Evolutionary conservation across 1,284 basidiomycete genomes (phyloP), one percentile per base, ranked within the genome.

Genomic region (Mycosarcoma mackinlayi): DNA sequence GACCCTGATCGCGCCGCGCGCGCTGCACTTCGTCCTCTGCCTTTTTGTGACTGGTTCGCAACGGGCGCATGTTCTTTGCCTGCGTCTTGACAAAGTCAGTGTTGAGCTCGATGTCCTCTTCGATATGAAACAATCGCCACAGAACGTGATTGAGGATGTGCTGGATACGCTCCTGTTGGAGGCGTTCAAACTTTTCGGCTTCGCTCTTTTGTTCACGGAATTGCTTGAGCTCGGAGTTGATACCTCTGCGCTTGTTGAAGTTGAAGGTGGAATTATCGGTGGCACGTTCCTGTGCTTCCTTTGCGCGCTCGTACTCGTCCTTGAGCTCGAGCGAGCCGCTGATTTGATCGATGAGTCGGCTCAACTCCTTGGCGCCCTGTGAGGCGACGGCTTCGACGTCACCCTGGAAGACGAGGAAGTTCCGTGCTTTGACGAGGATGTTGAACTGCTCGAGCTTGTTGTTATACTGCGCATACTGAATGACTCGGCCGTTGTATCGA

Each of bases 371-470:
- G 9, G 94, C 88, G 1, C 92, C 94, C 79, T 99, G 96, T 8
- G 92, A 93, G 0, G 96, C 96, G 42, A 99, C 92, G 3, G 93
- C 92, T 84, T 98, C 96, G 34, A 99, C 96, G 82, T 98, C 96
- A 54, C 96, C 96, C 83, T 82, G 81, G 85, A 99, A 99, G n/a
- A 98, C 96, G 53, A 98, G 89, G 81, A 98, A 98, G 86, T 98
- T 98, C 85, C 97, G 97, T 19, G 96, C 96, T 84, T 97, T 97
- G 81, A 98, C 94, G 55, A 98, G 91, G 78, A 99, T 93, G 81
- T 98, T 97, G 68, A 80, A 77, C 46, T 75, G 70, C 47, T 78
- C 73, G 6, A 82, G 75, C 42, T 66, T 69, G 4, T 52, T 38
- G 44, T 78, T 80, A 69, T 82, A 82, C 38, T 73, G 69, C 4